These are phyloP conservation scores for Lentinus tigrinus DNA, from an alignment of 768 basidiomycete species.

Conservation along the genomic window DNA sequence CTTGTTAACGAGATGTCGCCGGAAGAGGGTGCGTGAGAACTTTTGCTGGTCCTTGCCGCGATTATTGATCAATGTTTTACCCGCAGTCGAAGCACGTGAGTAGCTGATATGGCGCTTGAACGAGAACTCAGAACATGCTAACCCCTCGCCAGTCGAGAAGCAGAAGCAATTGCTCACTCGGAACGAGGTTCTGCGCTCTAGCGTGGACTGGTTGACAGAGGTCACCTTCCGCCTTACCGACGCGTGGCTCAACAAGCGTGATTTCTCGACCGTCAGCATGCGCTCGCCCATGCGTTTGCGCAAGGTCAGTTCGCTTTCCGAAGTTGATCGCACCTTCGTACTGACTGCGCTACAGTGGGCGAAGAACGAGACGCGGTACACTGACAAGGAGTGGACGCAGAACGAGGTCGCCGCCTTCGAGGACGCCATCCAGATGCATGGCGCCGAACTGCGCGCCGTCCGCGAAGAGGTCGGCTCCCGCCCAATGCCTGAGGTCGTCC, in stretches of 20 bases:
- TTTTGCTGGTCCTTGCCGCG: conserved; percentile 8
- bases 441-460: conserved; percentile 78
- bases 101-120: neutral
- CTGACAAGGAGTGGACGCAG: conserved; percentile 67
- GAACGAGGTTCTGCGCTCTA: conserved; percentile 50
- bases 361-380: conserved; percentile 60
- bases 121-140: neutral
- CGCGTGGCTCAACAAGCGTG: conserved; percentile 55
- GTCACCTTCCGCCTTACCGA: conserved; percentile 70
- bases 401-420: conserved; percentile 76
- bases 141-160: conserved; percentile 54
- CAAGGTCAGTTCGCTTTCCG: conserved; percentile 47
- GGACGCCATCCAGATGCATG: conserved; percentile 67
- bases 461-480: conserved; percentile 71
- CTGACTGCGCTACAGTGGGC: conserved; percentile 57
- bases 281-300: conserved; percentile 52
- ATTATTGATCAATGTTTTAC: conserved; percentile 12
- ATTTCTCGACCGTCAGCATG: conserved; percentile 65
- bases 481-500: conserved; percentile 73
- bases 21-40: conserved; percentile 56
- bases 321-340: neutral
- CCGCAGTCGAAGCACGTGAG: conserved; percentile 17
- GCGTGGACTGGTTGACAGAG: conserved; percentile 84
- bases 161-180: conserved; percentile 57
- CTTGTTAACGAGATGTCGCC: conserved; percentile 62